Evolutionary conservation across 164 flowering plant species (phyloP).

Genomic region (Magnolia kwangsiensis): DNA sequence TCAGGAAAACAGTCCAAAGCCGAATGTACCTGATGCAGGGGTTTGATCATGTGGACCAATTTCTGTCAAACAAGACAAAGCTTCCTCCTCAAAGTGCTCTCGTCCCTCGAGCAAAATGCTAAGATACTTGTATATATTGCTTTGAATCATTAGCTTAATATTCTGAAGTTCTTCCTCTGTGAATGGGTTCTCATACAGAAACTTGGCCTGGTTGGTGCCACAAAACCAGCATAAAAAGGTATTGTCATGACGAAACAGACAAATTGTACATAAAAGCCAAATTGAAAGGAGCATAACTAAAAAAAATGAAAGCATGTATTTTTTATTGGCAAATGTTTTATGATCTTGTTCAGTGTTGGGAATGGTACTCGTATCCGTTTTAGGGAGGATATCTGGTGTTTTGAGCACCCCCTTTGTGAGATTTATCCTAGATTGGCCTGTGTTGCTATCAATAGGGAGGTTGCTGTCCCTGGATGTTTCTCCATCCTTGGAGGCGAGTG

Average conservation of each 20-base stretch:
- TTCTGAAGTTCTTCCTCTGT: constrained; percentile 70
- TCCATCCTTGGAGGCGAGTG: too few relatives aligned
- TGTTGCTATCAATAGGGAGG: too few relatives aligned
- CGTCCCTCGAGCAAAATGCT: constrained; percentile 94
- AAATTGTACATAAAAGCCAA: background rate
- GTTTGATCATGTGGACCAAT: constrained; percentile 24
- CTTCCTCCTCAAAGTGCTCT: constrained; percentile 96
- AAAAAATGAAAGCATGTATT: background rate
- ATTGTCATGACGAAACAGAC: background rate
- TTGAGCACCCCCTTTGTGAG: too few relatives aligned
- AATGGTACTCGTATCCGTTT: too few relatives aligned
- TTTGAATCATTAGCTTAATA: constrained; percentile 91
- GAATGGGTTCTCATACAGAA: constrained; percentile 79
- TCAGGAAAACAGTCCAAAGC: background rate
- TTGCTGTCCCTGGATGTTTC: too few relatives aligned
- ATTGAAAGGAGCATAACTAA: background rate
- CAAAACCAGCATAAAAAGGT: constrained; percentile 4
- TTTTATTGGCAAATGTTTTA: background rate
- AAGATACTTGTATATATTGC: constrained; percentile 92
- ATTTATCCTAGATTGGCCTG: too few relatives aligned
- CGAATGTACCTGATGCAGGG: constrained; percentile 41
- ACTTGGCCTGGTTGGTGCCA: constrained; percentile 61
- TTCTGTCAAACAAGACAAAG: constrained; percentile 29
- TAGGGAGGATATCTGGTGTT: too few relatives aligned
- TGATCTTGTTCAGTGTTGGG: background rate